phyloP scores from a whole-genome alignment of 805 yeast species.

The Cyberlindnera galapagoensis region DNA sequence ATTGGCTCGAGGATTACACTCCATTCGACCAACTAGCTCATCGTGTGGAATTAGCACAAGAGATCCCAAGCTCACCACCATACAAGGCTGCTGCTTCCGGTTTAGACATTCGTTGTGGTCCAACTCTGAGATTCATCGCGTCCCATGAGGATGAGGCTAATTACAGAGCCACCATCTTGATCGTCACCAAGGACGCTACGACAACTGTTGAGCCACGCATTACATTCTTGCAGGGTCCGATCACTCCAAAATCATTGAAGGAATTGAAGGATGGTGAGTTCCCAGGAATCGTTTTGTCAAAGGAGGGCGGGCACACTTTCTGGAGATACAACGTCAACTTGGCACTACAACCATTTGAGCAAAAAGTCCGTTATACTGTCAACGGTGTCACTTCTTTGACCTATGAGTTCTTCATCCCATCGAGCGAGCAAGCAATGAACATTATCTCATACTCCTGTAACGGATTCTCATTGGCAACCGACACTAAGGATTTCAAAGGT shows the following conservation, averaged over 20 bases:
- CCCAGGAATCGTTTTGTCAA: constrained; percentile 37
- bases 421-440: constrained; percentile 63
- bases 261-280: constrained; percentile 35
- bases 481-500: constrained; percentile 60
- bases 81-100: constrained; percentile 12
- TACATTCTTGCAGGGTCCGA: constrained; percentile 24
- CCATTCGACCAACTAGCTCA: constrained; percentile 9
- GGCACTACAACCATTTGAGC: constrained; percentile 42
- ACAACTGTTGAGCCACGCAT: constrained; percentile 31
- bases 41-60: constrained; percentile 9
- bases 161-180: constrained; percentile 64
- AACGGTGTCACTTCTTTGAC: constrained; percentile 40
- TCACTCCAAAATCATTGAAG: constrained; percentile 9
- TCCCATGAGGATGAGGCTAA: constrained; percentile 44
- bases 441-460: constrained; percentile 82
- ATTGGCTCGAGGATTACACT: constrained; percentile 9
- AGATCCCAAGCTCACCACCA: constrained; percentile 9
- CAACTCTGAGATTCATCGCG: constrained; percentile 62
- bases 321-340: constrained; percentile 60
- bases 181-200: constrained; percentile 42
- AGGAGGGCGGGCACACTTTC: constrained; percentile 45
- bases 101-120: constrained; percentile 63
- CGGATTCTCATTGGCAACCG: constrained; percentile 76
- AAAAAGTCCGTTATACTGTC: constrained; percentile 55
- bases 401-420: constrained; percentile 68